Conservation (phyloP, 371 early-diverging fungal species). For the Zychaea mexicana region DNA sequence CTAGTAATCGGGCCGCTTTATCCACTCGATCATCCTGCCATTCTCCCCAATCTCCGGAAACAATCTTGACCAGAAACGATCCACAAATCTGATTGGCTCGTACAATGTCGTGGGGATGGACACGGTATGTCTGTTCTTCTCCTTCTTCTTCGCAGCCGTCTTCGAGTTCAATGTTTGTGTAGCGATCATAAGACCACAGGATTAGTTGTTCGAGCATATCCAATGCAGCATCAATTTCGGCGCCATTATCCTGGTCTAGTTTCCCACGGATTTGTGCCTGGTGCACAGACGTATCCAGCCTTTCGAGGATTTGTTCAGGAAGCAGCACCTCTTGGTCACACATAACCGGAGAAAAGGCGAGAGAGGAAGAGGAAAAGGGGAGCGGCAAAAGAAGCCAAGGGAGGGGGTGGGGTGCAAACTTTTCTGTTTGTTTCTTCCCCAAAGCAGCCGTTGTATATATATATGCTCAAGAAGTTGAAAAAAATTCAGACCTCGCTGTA, state of each 20-base stretch:
- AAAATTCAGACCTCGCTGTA: background rate
- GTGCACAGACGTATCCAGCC: background rate
- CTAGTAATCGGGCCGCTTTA: slow-evolving; percentile 36
- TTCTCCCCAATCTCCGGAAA: slow-evolving; percentile 26
- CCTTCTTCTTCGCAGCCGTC: slow-evolving; percentile 20
- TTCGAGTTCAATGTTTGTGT: slow-evolving; percentile 25
- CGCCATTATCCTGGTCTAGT: background rate
- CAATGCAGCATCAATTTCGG: slow-evolving; percentile 15
- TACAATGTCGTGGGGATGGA: slow-evolving; percentile 25
- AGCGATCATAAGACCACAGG: slow-evolving; percentile 36
- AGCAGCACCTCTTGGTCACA: background rate
- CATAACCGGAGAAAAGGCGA: background rate
- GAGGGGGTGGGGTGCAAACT: too few species aligned
- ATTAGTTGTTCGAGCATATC: slow-evolving; percentile 30
- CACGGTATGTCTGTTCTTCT: slow-evolving; percentile 18
- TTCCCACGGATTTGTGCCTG: slow-evolving; percentile 3
- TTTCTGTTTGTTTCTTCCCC: too few species aligned
- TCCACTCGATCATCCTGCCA: slow-evolving; percentile 38
- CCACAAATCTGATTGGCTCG: slow-evolving; percentile 26
- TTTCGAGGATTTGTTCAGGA: slow-evolving; percentile 1
- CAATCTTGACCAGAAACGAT: slow-evolving; percentile 27
- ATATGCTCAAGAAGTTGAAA: too few species aligned
- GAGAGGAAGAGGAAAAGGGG: background rate
- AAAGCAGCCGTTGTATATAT: too few species aligned
- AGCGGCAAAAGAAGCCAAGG: too few species aligned